phyloP scores from a whole-genome alignment of 768 basidiomycete genomes.

The Mycena crocata region DNA sequence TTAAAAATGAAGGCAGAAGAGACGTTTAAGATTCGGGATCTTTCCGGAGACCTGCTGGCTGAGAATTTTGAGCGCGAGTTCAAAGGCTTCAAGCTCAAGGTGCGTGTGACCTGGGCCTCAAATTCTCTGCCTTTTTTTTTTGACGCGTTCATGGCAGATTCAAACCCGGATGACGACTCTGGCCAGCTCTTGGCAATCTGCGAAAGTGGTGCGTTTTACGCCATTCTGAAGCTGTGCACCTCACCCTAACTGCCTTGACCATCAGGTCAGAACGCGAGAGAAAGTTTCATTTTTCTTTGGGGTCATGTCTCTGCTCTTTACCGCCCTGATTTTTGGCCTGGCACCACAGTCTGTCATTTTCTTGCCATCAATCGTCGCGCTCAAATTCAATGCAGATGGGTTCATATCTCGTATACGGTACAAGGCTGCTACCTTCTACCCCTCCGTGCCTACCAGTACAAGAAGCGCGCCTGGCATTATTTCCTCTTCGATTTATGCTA shows the following conservation, averaged over 20 bases:
- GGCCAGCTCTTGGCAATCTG: conserved; percentile 91
- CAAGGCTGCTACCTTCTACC: conserved; percentile 86
- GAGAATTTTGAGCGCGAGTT: conserved; percentile 90
- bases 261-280: conserved; percentile 67
- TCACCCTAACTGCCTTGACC: no score
- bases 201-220: conserved; percentile 74
- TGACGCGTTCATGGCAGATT: conserved; percentile 59
- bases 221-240: no score
- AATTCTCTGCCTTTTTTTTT: background rate
- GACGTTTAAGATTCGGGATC: conserved; percentile 75
- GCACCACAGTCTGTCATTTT: conserved; percentile 78
- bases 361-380: conserved; percentile 25
- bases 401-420: conserved; percentile 88
- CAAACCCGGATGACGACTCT: conserved; percentile 82
- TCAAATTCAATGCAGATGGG: conserved; percentile 67
- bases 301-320: conserved; percentile 88
- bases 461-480: conserved; percentile 91
- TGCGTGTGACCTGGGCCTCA: conserved; percentile 42
- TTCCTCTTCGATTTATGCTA: conserved; percentile 95
- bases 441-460: conserved; percentile 86
- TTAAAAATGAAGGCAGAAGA: conserved; percentile 87
- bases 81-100: conserved; percentile 89
- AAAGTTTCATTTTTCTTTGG: conserved; percentile 94
- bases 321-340: conserved; percentile 89
- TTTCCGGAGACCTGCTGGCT: conserved; percentile 72